Conservation (phyloP, 305 asterid species). For the Fraxinus platypoda region DNA sequence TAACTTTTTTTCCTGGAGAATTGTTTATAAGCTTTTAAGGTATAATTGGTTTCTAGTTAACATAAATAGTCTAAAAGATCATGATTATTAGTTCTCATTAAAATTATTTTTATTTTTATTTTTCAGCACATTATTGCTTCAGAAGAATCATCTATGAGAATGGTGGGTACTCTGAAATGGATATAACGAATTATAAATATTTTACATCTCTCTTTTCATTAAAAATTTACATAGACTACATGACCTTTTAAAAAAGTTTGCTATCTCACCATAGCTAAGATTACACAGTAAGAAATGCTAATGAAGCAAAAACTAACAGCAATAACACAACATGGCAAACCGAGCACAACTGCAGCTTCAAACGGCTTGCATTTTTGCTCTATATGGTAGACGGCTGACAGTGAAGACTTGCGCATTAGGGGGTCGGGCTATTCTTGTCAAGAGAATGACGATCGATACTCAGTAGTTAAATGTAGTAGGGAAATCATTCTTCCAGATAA, state of each 20-base stretch:
- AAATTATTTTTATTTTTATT: not conserved
- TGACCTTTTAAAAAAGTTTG: not conserved
- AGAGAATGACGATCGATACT: not conserved
- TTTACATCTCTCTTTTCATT: not conserved
- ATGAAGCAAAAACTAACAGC: not conserved
- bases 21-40: not conserved
- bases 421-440: constrained; percentile 3
- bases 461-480: constrained; percentile 10
- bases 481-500: constrained; percentile 6
- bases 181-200: not conserved
- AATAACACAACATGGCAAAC: not conserved
- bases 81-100: not conserved
- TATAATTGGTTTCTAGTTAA: not conserved
- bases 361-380: not conserved
- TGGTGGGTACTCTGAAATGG: not conserved
- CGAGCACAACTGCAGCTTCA: not conserved
- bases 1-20: no score
- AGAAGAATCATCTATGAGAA: not conserved
- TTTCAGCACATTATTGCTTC: not conserved
- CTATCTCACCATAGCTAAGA: not conserved
- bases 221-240: not conserved
- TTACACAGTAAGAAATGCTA: not conserved
- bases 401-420: not conserved
- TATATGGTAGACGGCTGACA: not conserved
- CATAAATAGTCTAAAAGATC: no score